These are phyloP conservation scores for Ophiostoma novo-ulmi DNA, from an alignment of 2,329 filamentous ascomycete species.

Conservation along the genomic window DNA sequence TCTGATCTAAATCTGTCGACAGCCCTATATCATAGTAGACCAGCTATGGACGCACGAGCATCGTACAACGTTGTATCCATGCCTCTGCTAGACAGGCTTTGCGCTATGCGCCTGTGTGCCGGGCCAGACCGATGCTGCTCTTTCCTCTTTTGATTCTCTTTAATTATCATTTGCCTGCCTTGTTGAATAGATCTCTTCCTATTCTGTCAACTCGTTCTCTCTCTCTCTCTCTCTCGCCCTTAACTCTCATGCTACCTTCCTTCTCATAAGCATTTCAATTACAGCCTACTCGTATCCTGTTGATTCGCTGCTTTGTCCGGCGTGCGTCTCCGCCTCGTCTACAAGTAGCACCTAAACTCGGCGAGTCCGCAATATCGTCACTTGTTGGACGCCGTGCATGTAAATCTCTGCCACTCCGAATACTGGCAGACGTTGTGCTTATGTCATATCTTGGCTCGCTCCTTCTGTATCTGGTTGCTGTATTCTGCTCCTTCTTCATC, in stretches of 20 bases:
- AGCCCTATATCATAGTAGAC: not conserved
- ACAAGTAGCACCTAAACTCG: not conserved
- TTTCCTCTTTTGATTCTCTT: not conserved
- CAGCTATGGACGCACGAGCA: not conserved
- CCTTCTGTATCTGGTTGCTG: not conserved
- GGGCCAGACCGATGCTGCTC: not conserved
- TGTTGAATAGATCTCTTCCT: not conserved
- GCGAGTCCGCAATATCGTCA: constrained; percentile 1
- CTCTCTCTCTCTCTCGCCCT: not conserved
- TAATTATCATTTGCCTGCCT: not conserved
- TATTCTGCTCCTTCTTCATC: not conserved
- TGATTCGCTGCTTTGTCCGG: not conserved
- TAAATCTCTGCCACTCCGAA: not conserved
- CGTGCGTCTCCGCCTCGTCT: not conserved
- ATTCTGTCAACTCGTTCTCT: not conserved
- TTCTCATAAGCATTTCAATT: not conserved
- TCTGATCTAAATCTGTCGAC: not conserved
- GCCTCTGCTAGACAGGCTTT: not conserved
- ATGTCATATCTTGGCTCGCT: constrained; percentile 2
- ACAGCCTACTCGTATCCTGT: not conserved
- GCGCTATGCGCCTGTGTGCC: not conserved
- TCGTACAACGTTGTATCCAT: not conserved
- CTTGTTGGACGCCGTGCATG: not conserved
- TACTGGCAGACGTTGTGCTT: constrained; percentile 6
- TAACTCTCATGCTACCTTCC: not conserved